Base-by-base conservation (phyloP, 257 asterid species). In the Solanum appendiculatum region DNA sequence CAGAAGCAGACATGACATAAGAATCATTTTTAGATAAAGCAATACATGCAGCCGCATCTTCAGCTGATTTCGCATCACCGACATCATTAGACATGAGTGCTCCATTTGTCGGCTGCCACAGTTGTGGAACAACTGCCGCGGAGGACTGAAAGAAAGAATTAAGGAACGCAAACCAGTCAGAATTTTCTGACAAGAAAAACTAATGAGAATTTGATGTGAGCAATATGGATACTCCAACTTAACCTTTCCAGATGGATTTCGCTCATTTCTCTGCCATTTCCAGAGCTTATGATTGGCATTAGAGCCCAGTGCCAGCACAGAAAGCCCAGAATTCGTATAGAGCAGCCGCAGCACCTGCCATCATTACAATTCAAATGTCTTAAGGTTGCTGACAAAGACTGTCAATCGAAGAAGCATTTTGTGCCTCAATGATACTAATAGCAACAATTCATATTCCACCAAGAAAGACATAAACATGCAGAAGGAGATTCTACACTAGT, bases 1-100 rank as follows among this genome's bases (percentile, higher is more conserved):
- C 99, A 10, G 99, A 96, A 86, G 98, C 99, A 85, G 99, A 96
- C 99, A 96, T 96, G 83, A 96, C 99, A 82, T 95, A 96, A n/a
- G 99, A 96, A 90, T 95, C 99, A 83, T 96, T 96, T 88, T 96
- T 96, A 9, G 99, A 96, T 33, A 96, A 89, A 58, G 99, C 99
- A 86, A 96, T 93, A 90, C 99, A 96, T 64, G 99, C 92, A 87
- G 94, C 98, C 1, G 98, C 85, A 86, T 97, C 99, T 88, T 96
- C 99, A 25, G 94, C 87, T 78, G 94, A 92, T 90, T 94, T 95
- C 85, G 91, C 93, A 70, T 95, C 98, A 89, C 89, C 89, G 85
- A 90, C 66, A 90, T 96, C 98, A 88, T 96, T 96, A 69, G 98
- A 92, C 99, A 96, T 96, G 87, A 92, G 92, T 68, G 93, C 96